phyloP scores from a whole-genome alignment of 306 rosid species.

The Quercus engelmannii region DNA sequence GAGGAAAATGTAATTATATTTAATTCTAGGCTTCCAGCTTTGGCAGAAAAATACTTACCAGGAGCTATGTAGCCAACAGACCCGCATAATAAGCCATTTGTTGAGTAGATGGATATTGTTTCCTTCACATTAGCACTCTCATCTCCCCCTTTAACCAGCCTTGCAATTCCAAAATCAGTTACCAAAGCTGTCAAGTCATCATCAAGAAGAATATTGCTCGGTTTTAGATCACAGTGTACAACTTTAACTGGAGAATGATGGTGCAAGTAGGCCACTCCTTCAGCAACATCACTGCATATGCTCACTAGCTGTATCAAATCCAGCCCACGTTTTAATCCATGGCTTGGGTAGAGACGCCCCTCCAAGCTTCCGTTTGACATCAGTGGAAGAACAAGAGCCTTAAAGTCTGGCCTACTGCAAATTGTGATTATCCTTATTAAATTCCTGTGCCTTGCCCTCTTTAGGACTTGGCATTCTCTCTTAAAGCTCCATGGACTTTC shows the following conservation, averaged over 20 bases:
- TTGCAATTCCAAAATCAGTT: slow-evolving; percentile 87
- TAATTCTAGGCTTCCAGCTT: background rate
- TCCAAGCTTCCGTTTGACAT: slow-evolving; percentile 91
- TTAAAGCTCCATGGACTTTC: slow-evolving; percentile 70
- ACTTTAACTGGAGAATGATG: slow-evolving; percentile 78
- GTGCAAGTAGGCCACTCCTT: slow-evolving; percentile 85
- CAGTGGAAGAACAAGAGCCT: slow-evolving; percentile 88
- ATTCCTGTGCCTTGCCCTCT: slow-evolving; percentile 73
- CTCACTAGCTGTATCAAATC: slow-evolving; percentile 64
- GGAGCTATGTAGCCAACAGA: slow-evolving; percentile 94
- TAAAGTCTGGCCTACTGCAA: slow-evolving; percentile 71
- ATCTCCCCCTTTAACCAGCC: slow-evolving; percentile 46
- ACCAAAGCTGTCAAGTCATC: slow-evolving; percentile 80
- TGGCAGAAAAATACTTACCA: slow-evolving; percentile 42
- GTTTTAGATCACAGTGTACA: slow-evolving; percentile 92
- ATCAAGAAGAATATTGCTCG: slow-evolving; percentile 83
- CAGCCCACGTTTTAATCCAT: slow-evolving; percentile 38
- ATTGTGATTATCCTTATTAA: slow-evolving; percentile 76
- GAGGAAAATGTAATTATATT: background rate
- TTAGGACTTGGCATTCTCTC: slow-evolving; percentile 75
- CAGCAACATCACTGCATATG: slow-evolving; percentile 85
- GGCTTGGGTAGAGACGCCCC: slow-evolving; percentile 63
- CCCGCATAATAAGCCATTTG: slow-evolving; percentile 76
- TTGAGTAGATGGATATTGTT: slow-evolving; percentile 57
- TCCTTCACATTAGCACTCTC: slow-evolving; percentile 16